Conservation (phyloP, 108 stramenopile species). For the Asterionellopsis glacialis region DNA sequence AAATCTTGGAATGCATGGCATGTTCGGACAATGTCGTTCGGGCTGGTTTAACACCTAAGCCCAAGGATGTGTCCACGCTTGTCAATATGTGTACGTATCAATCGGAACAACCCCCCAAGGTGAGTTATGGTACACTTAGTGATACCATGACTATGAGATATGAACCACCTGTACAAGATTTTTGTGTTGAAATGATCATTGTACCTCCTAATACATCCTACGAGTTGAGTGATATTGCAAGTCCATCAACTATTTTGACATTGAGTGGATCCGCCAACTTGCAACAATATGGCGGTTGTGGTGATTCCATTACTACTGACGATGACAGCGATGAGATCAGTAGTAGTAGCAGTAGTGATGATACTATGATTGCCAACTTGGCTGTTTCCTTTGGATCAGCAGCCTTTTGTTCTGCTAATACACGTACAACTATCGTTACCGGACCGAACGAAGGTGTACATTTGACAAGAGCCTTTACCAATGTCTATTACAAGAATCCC, state of each 20-base stretch:
- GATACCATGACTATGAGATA: slow-evolving; percentile 5
- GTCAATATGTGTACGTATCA: slow-evolving; percentile 93
- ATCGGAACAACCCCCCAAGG: slow-evolving; percentile 15
- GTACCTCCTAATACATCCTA: neutral
- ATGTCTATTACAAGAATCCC: slow-evolving; percentile 1
- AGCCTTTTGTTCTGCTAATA: slow-evolving; percentile 15
- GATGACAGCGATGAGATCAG: no score
- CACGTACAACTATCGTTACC: slow-evolving; percentile 6
- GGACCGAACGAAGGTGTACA: slow-evolving; percentile 4
- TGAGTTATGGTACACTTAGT: neutral
- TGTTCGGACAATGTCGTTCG: slow-evolving; percentile 98
- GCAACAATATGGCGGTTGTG: neutral
- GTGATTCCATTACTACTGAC: neutral
- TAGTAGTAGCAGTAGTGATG: no score
- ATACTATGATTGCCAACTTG: neutral
- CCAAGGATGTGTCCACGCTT: slow-evolving; percentile 94
- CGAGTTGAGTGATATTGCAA: neutral
- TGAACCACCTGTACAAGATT: slow-evolving; percentile 9
- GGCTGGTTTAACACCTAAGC: slow-evolving; percentile 97
- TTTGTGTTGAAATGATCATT: slow-evolving; percentile 9
- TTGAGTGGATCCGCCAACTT: slow-evolving; percentile 1
- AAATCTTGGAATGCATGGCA: slow-evolving; percentile 98
- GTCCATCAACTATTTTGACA: slow-evolving; percentile 1
- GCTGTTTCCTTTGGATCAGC: slow-evolving; percentile 12
- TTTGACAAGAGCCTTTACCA: slow-evolving; percentile 10